Base-by-base conservation (phyloP, 805 yeast genomes). In the Metschnikowia aberdeeniae region DNA sequence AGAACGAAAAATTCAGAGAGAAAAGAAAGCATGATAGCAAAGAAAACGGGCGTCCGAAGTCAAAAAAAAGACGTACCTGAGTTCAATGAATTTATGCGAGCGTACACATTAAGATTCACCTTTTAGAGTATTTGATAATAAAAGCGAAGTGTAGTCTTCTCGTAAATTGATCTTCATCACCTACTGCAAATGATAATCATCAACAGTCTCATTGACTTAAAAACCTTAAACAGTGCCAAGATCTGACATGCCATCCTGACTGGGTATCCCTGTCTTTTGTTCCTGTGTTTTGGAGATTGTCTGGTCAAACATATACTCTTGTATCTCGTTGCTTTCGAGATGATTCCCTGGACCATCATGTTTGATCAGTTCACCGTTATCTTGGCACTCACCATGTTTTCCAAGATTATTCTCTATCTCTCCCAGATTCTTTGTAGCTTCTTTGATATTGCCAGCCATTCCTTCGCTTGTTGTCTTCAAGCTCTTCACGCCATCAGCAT, bases 1-100 rank as follows among this genome's bases (percentile, higher is more conserved):
- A 86, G 62, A 95, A 90, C 67, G 80, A 75, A 32, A 77, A 83
- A 55, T 76, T 78, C 26, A 80, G 90, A 61, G 93, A 86, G 51
- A 86, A 84, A 72, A 77, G 96, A 63, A 84, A 78, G 59, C 80
- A 73, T 41, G 81, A 77, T 42, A 85, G 79, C 62, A 95, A 87
- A 59, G 90, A 78, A 27, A 84, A 78, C 60, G 95, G 95, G 0
- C 80, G 70, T 54, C 86, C 85, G 56, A 85, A 78, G 52, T 70
- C 81, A 11, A 86, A 82, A 62, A 81, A 76, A 59, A 81, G 75
- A 42, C 60, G 63, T 42, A 53, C 56, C 36, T 37, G 34, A 36
- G 22, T 14, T 17, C 12, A 17, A 14, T 17, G 5, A 14, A n/a
- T 12, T 20, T 26, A 13, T 6, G 20, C 13, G 22, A 27, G 28